Conservation (phyloP, 106 monocot genomes). For the Dendrobium officinale region DNA sequence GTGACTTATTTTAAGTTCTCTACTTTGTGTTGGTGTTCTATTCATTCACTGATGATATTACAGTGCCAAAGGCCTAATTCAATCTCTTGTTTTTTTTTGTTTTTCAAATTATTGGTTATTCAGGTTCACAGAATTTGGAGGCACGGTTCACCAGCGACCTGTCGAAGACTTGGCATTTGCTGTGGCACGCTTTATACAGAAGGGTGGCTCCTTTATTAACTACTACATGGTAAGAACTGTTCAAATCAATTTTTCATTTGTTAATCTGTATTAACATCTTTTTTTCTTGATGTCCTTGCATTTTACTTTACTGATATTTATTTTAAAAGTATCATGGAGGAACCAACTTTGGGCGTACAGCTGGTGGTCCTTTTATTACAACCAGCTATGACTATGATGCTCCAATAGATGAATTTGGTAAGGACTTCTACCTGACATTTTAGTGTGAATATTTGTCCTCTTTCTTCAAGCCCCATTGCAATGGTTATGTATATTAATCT, state of each 20-base stretch:
- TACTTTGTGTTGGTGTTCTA: background rate
- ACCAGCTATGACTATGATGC: slow-evolving; percentile 99
- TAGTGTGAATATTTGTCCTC: background rate
- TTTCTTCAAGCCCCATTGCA: background rate
- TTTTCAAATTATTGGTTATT: background rate
- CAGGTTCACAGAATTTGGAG: slow-evolving; percentile 96
- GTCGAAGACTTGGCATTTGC: slow-evolving; percentile 95
- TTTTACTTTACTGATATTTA: slow-evolving; percentile 7
- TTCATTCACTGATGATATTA: background rate
- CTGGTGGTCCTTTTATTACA: slow-evolving; percentile 97
- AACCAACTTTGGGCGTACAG: slow-evolving; percentile 95
- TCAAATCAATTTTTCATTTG: background rate
- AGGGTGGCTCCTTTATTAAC: slow-evolving; percentile 88
- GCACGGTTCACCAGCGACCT: slow-evolving; percentile 60
- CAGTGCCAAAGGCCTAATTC: background rate
- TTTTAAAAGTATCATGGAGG: slow-evolving; percentile 88
- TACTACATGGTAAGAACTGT: slow-evolving; percentile 80
- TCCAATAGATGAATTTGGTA: slow-evolving; percentile 97
- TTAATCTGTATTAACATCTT: background rate
- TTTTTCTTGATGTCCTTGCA: background rate
- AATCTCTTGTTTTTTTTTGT: background rate
- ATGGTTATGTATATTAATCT: background rate
- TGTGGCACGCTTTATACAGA: slow-evolving; percentile 85
- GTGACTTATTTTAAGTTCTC: background rate
- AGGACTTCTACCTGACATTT: background rate